phyloP scores from a whole-genome alignment of 2,329 filamentous ascomycete genomes.

The Chalaropsis thielavioides region DNA sequence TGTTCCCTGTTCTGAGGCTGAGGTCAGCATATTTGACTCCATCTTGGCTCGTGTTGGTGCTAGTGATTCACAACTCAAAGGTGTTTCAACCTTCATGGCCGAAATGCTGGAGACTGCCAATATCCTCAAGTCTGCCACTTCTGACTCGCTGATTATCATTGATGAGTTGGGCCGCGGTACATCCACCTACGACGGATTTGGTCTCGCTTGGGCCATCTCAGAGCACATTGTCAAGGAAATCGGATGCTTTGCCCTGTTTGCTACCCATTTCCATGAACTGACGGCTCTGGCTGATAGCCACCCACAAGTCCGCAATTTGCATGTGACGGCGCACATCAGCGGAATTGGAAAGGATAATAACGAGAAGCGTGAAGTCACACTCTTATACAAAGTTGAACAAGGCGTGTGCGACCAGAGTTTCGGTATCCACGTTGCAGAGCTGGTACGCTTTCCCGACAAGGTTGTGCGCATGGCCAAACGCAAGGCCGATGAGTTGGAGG shows the following conservation, averaged over 20 bases:
- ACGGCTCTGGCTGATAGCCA: conserved; percentile 80
- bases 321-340: conserved; percentile 87
- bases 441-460: conserved; percentile 91
- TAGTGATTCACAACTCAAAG: conserved; percentile 91
- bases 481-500: conserved; percentile 94
- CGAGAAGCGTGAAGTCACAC: conserved; percentile 71
- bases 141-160: conserved; percentile 94
- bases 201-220: conserved; percentile 96
- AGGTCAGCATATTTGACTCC: conserved; percentile 90
- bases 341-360: conserved; percentile 28
- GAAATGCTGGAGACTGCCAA: conserved; percentile 99
- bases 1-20: conserved; percentile 78
- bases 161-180: conserved; percentile 94
- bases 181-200: conserved; percentile 95
- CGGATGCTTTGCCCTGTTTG: conserved; percentile 84
- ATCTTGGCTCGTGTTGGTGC: conserved; percentile 93
- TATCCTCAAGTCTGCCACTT: conserved; percentile 90
- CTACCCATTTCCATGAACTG: conserved; percentile 95
- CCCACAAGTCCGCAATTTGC: conserved; percentile 78
- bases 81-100: conserved; percentile 97
- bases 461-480: conserved; percentile 98
- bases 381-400: conserved; percentile 91
- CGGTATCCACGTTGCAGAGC: conserved; percentile 93
- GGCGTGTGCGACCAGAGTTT: conserved; percentile 96
- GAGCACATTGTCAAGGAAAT: conserved; percentile 96